Conservation (phyloP, 495 filamentous ascomycete genomes). For the Parachaetomium inaequale region DNA sequence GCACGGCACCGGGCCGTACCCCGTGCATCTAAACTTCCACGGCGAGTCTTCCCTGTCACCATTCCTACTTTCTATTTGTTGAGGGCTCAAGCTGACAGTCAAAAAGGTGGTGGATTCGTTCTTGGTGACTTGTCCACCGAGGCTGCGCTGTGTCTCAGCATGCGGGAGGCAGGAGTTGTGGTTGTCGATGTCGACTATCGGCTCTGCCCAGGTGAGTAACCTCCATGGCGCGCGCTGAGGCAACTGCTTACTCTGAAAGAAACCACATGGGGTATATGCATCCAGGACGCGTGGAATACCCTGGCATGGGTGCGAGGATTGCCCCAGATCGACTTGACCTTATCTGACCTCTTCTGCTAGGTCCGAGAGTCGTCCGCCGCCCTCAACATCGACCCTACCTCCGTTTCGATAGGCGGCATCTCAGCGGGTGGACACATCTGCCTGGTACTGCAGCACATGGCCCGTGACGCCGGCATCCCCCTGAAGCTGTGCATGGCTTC, state of each 20-base stretch:
- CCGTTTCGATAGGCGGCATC: conserved; percentile 49
- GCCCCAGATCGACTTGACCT: not conserved
- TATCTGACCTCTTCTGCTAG: not conserved
- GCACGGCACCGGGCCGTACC: conserved; percentile 41
- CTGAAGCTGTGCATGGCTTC: conserved; percentile 42
- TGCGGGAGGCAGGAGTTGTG: conserved; percentile 42
- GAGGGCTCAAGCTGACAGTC: not conserved
- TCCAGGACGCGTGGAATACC: conserved; percentile 47
- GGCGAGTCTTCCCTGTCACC: conserved; percentile 20
- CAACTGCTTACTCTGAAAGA: conserved; percentile 25
- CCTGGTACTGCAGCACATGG: conserved; percentile 46
- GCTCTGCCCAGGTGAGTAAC: conserved; percentile 39
- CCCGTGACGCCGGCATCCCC: conserved; percentile 45
- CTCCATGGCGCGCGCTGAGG: not conserved
- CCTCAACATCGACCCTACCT: conserved; percentile 42
- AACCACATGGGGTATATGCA: conserved; percentile 43
- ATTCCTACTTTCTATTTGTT: not conserved
- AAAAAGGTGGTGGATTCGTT: conserved; percentile 40
- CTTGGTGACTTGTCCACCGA: conserved; percentile 47
- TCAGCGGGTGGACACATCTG: conserved; percentile 49
- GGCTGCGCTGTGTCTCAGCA: conserved; percentile 42
- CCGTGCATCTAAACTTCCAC: conserved; percentile 49
- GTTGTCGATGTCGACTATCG: conserved; percentile 53
- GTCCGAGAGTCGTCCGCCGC: conserved; percentile 29
- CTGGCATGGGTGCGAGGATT: conserved; percentile 34